phyloP scores from a whole-genome alignment of 441 rosid genomes.

The Pelargonium citronellum region DNA sequence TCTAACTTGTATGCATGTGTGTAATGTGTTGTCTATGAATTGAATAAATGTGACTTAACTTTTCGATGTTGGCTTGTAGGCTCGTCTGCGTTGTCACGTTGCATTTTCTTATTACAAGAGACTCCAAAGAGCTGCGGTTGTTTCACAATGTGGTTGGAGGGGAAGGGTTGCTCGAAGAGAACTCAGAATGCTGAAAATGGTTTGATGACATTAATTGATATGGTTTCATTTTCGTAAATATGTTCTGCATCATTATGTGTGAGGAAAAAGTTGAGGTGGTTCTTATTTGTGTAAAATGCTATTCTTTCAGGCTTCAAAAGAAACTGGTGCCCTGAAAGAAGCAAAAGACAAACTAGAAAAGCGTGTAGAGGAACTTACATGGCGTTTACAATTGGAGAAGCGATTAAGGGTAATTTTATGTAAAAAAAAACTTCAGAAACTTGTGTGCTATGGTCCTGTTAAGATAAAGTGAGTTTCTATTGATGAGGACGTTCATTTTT shows the following conservation, averaged over 20 bases:
- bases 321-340: constrained; percentile 97
- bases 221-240: constrained; percentile 16
- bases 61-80: constrained; percentile 44
- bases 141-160: constrained; percentile 98
- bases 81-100: constrained; percentile 58
- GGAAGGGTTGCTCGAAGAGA: constrained; percentile 88
- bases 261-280: constrained; percentile 20
- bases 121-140: constrained; percentile 79
- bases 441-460: constrained; percentile 6
- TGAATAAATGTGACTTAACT: neutral
- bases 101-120: constrained; percentile 65
- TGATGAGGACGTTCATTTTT: constrained; percentile 17
- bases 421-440: neutral
- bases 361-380: constrained; percentile 97
- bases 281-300: constrained; percentile 7
- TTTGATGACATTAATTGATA: constrained; percentile 29
- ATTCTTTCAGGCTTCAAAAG: constrained; percentile 80
- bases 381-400: constrained; percentile 97
- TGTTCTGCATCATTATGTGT: constrained; percentile 10
- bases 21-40: neutral
- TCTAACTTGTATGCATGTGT: constrained; percentile 7
- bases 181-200: constrained; percentile 93
- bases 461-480: neutral
- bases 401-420: constrained; percentile 68
- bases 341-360: constrained; percentile 96